Base-by-base conservation (phyloP, 164 flowering plant species). In the Vitis riparia region DNA sequence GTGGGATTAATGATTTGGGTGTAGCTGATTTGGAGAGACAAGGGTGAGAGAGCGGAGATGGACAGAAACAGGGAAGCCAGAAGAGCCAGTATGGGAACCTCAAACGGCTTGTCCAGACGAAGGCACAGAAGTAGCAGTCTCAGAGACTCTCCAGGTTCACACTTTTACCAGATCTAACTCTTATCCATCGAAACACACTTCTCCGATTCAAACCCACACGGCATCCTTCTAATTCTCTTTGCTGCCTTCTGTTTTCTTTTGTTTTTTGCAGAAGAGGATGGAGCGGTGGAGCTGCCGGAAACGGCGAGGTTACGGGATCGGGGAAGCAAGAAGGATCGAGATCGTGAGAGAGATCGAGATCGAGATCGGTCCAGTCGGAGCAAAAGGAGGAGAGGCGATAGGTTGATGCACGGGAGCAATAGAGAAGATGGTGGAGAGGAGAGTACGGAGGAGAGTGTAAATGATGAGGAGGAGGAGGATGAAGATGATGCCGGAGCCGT, bases 71-170 rank as follows among this genome's bases (percentile, higher is more conserved):
- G 99, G 82, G 98, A 93, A 59, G 84, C 76, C 8, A 82, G 97
- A 69, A 82, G 97, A 74, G 82, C 83, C 37, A 76, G 78, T 61
- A 82, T 86, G 81, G 83, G 84, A 48, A 83, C 88, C 19, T 9
- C 86, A 8, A 90, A 88, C 70, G 97, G 98, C 32, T 76, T 92
- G 62, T 63, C 92, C 0, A 77, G 97, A 59, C 67, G 99, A 63
- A 73, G 98, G 68, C 95, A 85, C 23, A 80, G 97, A 70, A 85
- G 79, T 55, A 80, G 72, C 71, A 80, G 91, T 72, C 79, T 92
- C 50, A 83, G 97, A 74, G 99, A 93, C 68, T 96, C 97, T 0
- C 97, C 98, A 78, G 98, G 99, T 91, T 70, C 0, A 6, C 44
- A 13, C 47, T 53, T 51, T 63, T 8, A 30, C 49, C 82, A 80